These are phyloP conservation scores for Schizosaccharomyces japonicus DNA, from an alignment of 805 yeast species.

Conservation along the genomic window DNA sequence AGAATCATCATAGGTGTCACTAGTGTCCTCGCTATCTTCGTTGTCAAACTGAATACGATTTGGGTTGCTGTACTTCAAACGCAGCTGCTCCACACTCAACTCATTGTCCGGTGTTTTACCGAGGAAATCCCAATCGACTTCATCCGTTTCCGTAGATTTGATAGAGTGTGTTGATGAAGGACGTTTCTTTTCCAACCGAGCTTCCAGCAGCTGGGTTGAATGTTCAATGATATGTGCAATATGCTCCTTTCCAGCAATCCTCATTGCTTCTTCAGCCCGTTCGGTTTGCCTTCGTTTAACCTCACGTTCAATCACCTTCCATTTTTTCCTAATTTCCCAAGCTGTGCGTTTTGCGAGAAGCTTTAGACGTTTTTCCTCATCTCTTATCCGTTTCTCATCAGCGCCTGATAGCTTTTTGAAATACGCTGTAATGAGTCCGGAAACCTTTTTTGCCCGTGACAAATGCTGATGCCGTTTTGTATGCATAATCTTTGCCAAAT, in stretches of 20 bases:
- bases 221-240: slow-evolving; percentile 71
- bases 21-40: not conserved
- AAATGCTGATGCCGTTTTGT: slow-evolving; percentile 41
- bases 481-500: slow-evolving; percentile 43
- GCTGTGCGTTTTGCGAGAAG: slow-evolving; percentile 61
- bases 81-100: slow-evolving; percentile 32
- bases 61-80: slow-evolving; percentile 24
- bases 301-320: slow-evolving; percentile 64
- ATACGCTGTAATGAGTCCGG: slow-evolving; percentile 65
- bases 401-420: slow-evolving; percentile 73
- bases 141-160: not conserved
- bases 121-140: slow-evolving; percentile 5
- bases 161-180: not conserved
- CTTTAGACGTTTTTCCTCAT: slow-evolving; percentile 43
- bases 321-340: slow-evolving; percentile 65
- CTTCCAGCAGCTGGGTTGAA: slow-evolving; percentile 71
- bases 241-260: slow-evolving; percentile 65
- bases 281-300: slow-evolving; percentile 49
- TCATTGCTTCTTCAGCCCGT: slow-evolving; percentile 40
- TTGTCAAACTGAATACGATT: not conserved
- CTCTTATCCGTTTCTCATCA: slow-evolving; percentile 55
- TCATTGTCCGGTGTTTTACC: slow-evolving; percentile 21
- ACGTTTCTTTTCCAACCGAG: slow-evolving; percentile 31
- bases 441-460: slow-evolving; percentile 44
- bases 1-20: slow-evolving; percentile 8